Percentiles rank a stretch among this genome's conserved stretches.
phyloP scores from a whole-genome alignment of 352 stramenopile species.

The Vaucheria bursata region DNA sequence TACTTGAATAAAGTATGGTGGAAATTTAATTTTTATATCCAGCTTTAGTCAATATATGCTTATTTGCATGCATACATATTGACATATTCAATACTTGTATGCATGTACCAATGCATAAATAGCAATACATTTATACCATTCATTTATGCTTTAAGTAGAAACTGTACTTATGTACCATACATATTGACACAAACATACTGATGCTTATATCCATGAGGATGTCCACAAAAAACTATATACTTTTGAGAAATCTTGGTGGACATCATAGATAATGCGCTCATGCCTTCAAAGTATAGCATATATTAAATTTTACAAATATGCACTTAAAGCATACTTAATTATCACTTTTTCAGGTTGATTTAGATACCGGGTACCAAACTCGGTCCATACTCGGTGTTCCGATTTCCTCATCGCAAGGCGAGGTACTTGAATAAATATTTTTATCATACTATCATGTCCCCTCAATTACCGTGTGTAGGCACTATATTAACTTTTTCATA shows the following conservation, averaged over 20 bases:
- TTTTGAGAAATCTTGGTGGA: background rate
- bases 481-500: background rate
- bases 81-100: too few relatives aligned
- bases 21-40: background rate
- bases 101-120: too few relatives aligned
- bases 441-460: background rate
- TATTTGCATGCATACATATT: too few relatives aligned
- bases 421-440: conserved; percentile 4
- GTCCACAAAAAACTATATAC: background rate
- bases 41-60: background rate
- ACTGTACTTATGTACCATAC: background rate
- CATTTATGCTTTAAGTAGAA: too few relatives aligned
- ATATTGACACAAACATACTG: background rate
- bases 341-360: conserved; percentile 12
- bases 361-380: conserved; percentile 40
- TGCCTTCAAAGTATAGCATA: background rate
- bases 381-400: conserved; percentile 38
- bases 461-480: background rate
- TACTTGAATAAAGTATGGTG: background rate
- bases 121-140: too few relatives aligned
- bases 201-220: background rate
- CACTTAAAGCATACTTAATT: background rate
- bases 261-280: background rate
- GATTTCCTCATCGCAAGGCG: conserved; percentile 17
- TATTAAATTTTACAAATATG: background rate